A percentile compares a stretch with the other conserved stretches of the same genome.
Conservation (phyloP, 306 rosid genomes). For the Castanea crenata region DNA sequence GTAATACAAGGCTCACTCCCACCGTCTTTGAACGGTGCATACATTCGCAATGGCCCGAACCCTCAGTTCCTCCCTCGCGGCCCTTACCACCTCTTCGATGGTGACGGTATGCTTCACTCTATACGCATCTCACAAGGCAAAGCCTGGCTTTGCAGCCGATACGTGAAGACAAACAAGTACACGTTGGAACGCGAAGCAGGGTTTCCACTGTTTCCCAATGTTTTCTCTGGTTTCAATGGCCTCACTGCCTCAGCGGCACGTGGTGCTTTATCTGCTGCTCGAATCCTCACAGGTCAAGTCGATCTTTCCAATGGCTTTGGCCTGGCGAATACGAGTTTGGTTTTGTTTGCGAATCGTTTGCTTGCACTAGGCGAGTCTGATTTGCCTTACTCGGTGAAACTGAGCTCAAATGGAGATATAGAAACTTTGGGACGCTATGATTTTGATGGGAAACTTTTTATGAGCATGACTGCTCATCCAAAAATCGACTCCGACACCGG, state of each 20-base stretch:
- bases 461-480: conserved; percentile 91
- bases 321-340: conserved; percentile 73
- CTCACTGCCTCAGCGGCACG: conserved; percentile 71
- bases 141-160: conserved; percentile 78
- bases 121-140: conserved; percentile 53
- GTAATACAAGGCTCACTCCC: conserved; percentile 54
- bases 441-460: conserved; percentile 58
- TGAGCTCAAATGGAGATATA: conserved; percentile 51
- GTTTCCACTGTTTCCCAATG: conserved; percentile 59
- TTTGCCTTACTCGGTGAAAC: conserved; percentile 52
- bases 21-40: conserved; percentile 64
- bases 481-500: conserved; percentile 62
- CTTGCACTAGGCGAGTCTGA: conserved; percentile 83
- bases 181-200: conserved; percentile 66
- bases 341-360: conserved; percentile 54
- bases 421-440: conserved; percentile 58
- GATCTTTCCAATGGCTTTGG: conserved; percentile 79
- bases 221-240: conserved; percentile 70
- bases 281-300: conserved; percentile 55
- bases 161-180: conserved; percentile 68
- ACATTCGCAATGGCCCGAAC: conserved; percentile 90
- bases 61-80: conserved; percentile 90
- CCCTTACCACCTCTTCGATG: conserved; percentile 92
- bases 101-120: conserved; percentile 92
- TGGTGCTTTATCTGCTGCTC: conserved; percentile 55